Conservation (phyloP, 2,329 filamentous ascomycete genomes). For the Metarhizium sp. region DNA sequence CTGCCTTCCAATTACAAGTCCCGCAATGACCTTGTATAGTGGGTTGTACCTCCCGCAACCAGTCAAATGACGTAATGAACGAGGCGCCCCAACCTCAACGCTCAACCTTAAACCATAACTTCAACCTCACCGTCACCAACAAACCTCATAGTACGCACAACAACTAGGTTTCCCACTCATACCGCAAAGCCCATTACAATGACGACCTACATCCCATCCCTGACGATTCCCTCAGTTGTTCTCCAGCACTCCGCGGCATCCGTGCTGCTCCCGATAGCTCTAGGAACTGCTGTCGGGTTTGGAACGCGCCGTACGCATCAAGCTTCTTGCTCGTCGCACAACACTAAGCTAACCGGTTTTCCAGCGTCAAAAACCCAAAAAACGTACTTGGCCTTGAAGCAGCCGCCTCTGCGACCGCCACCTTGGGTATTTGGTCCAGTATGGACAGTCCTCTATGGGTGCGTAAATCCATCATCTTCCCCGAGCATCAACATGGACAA, state of each 20-base stretch:
- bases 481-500: too few relatives aligned
- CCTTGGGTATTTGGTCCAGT: slow-evolving; percentile 53
- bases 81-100: background rate
- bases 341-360: background rate
- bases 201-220: slow-evolving; percentile 70
- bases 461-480: slow-evolving; percentile 3
- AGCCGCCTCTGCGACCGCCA: slow-evolving; percentile 55
- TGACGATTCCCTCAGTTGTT: slow-evolving; percentile 63
- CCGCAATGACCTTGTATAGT: too few relatives aligned
- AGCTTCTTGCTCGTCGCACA: background rate
- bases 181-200: slow-evolving; percentile 35
- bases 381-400: slow-evolving; percentile 56
- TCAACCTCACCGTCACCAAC: background rate
- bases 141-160: background rate
- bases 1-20: too few relatives aligned
- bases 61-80: background rate
- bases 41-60: too few relatives aligned
- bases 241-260: slow-evolving; percentile 66
- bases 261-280: slow-evolving; percentile 63
- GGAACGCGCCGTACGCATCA: slow-evolving; percentile 49
- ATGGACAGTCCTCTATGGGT: slow-evolving; percentile 59
- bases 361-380: slow-evolving; percentile 47
- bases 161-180: background rate
- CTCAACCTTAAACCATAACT: background rate
- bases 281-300: slow-evolving; percentile 68